Evolutionary conservation across 176 grass and related monocot genomes (phyloP), one percentile per base, ranked within the genome.

Genomic region (barley (Hordeum vulgare)): DNA sequence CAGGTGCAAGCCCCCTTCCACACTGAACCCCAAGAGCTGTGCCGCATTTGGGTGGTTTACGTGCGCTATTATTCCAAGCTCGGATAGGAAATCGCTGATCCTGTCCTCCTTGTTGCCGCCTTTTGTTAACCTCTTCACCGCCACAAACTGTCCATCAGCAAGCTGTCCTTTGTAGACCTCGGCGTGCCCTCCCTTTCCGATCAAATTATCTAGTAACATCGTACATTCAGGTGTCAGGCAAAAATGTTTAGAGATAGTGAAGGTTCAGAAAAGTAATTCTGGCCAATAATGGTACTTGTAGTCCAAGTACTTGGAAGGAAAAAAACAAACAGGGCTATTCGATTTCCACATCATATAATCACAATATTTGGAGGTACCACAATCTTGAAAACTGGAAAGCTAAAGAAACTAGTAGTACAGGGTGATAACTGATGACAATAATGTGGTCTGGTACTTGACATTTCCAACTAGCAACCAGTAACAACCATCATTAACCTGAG

Each of bases 11-110:
- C 93, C 97, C 3, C 81, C 87, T 83, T 99, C 97, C 35, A 93
- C 93, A 58, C 90, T 94, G 85, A 99, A 99, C 59, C 97, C 97
- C 87, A 99, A 71, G 20, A 99, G 92, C 70, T 99, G 97, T 20
- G 93, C 97, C n/a, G 97, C 93, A 27, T 99, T 96, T 80, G 89
- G 87, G 66, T 99, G 97, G 80, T 96, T 96, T 11, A 99, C 97
- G 84, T 99, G 97, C n/a, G 97, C 93, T 80, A 99, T 99, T 35
- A 99, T 99, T 92, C 97, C 97, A 69, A 99, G 91, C 83, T 99
- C 97, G 11, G 97, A 94, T 45, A 99, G 72, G 84, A 99, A 99
- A 84, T 96, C 89, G 18, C 84, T 92, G 58, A 96, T 74, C 67
- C 97, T 88, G 64, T 93, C 86, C 81, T 99, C 97, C 77, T 96